Evolutionary conservation across 2,329 filamentous ascomycete genomes (phyloP).

Genomic region (Hypomyces perniciosus): DNA sequence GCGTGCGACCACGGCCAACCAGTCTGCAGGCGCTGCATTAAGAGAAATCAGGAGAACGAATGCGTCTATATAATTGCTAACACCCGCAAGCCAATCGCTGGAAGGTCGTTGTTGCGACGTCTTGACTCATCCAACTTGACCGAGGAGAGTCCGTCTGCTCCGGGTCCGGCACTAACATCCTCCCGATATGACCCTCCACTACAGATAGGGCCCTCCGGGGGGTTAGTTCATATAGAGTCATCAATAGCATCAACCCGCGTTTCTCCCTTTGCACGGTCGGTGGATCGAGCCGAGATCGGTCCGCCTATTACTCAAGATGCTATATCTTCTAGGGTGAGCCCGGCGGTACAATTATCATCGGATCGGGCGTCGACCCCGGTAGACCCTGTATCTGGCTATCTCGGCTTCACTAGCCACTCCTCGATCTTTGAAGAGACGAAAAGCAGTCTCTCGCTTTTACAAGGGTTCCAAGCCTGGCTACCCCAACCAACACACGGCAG

Average conservation of each 20-base stretch:
- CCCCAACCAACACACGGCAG: neutral
- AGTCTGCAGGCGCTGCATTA: slow-evolving; percentile 31
- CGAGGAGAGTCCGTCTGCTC: slow-evolving; percentile 3
- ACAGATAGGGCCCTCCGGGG: no score
- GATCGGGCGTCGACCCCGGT: slow-evolving; percentile 2
- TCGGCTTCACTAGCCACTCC: slow-evolving; percentile 40
- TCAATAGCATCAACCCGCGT: neutral
- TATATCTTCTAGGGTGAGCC: neutral
- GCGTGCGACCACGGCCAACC: slow-evolving; percentile 35
- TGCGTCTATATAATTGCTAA: slow-evolving; percentile 27
- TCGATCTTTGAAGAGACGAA: slow-evolving; percentile 38
- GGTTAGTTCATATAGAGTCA: neutral
- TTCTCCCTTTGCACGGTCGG: neutral
- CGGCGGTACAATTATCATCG: neutral
- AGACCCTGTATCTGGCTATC: slow-evolving; percentile 28
- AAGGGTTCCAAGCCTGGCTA: slow-evolving; percentile 17
- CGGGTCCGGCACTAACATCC: neutral
- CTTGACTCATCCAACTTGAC: neutral
- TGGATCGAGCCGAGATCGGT: neutral
- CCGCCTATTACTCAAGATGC: neutral
- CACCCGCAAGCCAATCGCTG: neutral
- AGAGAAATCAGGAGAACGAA: slow-evolving; percentile 24
- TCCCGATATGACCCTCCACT: no score
- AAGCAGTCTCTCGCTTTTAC: slow-evolving; percentile 31
- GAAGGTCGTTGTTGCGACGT: neutral